Evolutionary conservation across 306 rosid species (phyloP).

Genomic region (Mimosa pudica): DNA sequence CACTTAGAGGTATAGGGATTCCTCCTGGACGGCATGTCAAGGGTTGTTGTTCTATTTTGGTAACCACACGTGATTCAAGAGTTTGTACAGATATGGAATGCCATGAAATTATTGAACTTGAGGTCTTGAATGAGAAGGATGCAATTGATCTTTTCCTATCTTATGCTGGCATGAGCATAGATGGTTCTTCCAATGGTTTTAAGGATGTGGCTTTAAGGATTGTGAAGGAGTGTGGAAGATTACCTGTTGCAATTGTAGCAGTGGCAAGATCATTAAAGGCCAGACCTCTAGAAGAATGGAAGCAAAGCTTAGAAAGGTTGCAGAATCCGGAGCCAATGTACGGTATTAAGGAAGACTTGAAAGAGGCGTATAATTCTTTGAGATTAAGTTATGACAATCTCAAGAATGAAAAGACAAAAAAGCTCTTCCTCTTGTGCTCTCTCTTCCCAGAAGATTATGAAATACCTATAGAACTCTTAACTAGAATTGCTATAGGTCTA

Average conservation of each 20-base stretch:
- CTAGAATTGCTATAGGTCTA: neutral
- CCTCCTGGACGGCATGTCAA: neutral
- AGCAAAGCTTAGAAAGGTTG: neutral
- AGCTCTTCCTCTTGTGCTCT: slow-evolving; percentile 24
- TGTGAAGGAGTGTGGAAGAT: slow-evolving; percentile 27
- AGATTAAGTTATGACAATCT: slow-evolving; percentile 14
- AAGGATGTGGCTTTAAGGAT: neutral
- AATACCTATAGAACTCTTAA: neutral
- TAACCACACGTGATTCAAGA: neutral
- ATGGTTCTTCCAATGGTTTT: neutral
- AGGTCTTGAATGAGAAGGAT: slow-evolving; percentile 1
- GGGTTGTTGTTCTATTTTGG: neutral
- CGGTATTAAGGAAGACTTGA: neutral
- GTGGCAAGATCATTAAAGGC: neutral
- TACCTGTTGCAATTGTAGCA: slow-evolving; percentile 21
- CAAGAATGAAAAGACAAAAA: neutral
- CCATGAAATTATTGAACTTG: neutral
- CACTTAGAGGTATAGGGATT: slow-evolving; percentile 18
- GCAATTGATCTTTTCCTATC: slow-evolving; percentile 5
- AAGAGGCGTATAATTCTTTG: slow-evolving; percentile 1
- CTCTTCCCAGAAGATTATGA: slow-evolving; percentile 33
- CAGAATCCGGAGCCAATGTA: too few species aligned
- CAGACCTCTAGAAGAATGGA: neutral
- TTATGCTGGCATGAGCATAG: neutral
- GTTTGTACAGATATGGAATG: neutral